Base-by-base conservation (phyloP, 306 rosid genomes). In the Styphnolobium japonicum region DNA sequence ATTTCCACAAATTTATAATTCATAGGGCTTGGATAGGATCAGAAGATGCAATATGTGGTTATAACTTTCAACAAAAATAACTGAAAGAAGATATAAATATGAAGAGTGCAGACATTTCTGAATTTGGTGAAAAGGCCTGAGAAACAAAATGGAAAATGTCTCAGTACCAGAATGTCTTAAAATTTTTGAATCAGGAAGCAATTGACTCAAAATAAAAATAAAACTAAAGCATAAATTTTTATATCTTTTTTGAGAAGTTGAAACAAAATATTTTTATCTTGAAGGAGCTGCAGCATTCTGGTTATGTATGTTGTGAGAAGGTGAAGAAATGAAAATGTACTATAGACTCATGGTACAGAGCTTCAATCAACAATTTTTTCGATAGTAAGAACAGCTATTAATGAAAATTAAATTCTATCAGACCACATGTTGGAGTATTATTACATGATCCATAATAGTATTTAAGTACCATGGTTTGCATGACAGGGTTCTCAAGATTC, bases 161-260 rank as follows among this genome's bases (percentile, higher is more conserved):
- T 57, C 27, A 4, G 11, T 14, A 42, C 10, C 71, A 4, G 42
- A 64, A 73, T 53, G 74, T 23, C 79, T 65, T 66, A 7, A 55
- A 43, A 43, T 56, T 18, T 72, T 29, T 43, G n/a, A 72, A 64
- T 60, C 25, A 69, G 70, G 25, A 81, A 46, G 65, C 40, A 78
- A 40, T 65, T 42, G 72, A 63, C 55, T 21, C 31, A 65, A 65
- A 7, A 70, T 62, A 39, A 4, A 36, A 39, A 33, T 21, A 15
- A 62, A 57, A 40, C 4, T 10, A 34, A 61, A 77, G n/a, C n/a
- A 51, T 18, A 22, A 42, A 31, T 39, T 57, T 27, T 42, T 77
- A 4, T 40, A 68, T 69, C 8, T 31, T 21, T 73, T 40, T 55
- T 40, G 18, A 18, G 16, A 64, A 39, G 34, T 55, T 43, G 69